Percentiles rank a stretch among this genome's conserved stretches.
Evolutionary conservation across 225 moss, liverwort and hornwort species (phyloP).

Genomic region (Lunularia cruciata): DNA sequence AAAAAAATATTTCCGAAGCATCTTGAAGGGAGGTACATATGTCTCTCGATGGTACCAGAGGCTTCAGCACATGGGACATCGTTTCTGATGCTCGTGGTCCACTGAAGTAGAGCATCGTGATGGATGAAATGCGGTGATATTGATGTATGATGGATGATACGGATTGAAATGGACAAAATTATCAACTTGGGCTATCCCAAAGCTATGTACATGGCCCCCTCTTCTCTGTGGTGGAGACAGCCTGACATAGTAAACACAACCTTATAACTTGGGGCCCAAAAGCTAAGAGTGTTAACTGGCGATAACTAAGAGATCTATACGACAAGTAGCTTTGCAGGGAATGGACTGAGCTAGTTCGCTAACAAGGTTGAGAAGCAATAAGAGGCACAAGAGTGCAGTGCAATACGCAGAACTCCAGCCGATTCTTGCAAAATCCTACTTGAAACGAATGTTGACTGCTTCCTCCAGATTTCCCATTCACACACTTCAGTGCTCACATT

Average conservation of each 20-base stretch:
- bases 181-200: neutral
- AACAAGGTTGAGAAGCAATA: neutral
- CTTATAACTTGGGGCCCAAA: neutral
- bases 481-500: constrained; percentile 13
- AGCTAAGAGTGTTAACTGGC: neutral
- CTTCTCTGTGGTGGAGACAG: neutral
- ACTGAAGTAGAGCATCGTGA: no score
- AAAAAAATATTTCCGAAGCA: no score
- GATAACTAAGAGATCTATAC: neutral
- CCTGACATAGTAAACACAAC: neutral
- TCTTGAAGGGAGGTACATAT: no score
- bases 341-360: neutral
- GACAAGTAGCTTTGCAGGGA: neutral
- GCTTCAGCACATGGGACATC: no score
- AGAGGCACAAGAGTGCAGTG: neutral
- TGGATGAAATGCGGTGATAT: no score
- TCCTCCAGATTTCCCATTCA: constrained; percentile 17
- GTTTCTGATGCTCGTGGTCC: no score
- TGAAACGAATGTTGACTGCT: neutral
- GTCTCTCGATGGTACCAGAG: no score
- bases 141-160: no score
- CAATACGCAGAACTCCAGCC: neutral
- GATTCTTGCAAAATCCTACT: neutral
- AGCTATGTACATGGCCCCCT: neutral
- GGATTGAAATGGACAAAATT: no score